Base-by-base conservation (phyloP, 2,329 filamentous ascomycete species). In the Colletotrichum graminicola region DNA sequence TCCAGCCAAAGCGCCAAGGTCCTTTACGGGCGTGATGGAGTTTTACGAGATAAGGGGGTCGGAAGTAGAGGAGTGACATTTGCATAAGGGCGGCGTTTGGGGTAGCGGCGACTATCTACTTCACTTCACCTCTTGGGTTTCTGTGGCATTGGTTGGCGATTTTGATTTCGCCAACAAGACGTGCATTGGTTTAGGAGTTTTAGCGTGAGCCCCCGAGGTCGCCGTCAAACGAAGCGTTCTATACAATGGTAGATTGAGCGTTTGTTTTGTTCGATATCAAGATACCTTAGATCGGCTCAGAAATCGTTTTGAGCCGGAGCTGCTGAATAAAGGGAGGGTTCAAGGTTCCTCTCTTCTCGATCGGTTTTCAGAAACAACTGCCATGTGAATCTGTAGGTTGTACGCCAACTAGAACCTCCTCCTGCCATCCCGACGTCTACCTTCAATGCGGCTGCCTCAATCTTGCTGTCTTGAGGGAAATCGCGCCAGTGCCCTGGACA, bases 1-100 rank as follows among this genome's bases (percentile, higher is more conserved):
- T 75, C 18, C 63, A 73, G 26, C 71, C 74, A 51, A 76, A 76
- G 69, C 60, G 73, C 10, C 74, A 75, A 57, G 41, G 64, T 5
- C 72, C 73, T 41, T 41, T 39, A 12, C 41, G 61, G 16, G 16
- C 49, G 18, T 72, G 41, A 71, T 18, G 51, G n/a, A 36, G 29
- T 7, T 26, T 23, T 47, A 11, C 12, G 6, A 6, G 18, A 5
- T 10, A 29, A 43, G n/a, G 32, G 39, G 32, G 59, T 47, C 2
- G 26, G 34, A 8, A 41, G 23, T 12, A 2, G 8, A 29, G 8
- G 26, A 29, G 36, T 52, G 21, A 23, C 34, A 23, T 64, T 66
- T 69, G 68, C 68, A 71, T 71, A 64, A 12, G 32, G 49, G 60
- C 41, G 71, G 67, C 67, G 67, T 73, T 67, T 29, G 67, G 61